Conservation (phyloP, 768 basidiomycete genomes). For the Lanmaoa rubissima region DNA sequence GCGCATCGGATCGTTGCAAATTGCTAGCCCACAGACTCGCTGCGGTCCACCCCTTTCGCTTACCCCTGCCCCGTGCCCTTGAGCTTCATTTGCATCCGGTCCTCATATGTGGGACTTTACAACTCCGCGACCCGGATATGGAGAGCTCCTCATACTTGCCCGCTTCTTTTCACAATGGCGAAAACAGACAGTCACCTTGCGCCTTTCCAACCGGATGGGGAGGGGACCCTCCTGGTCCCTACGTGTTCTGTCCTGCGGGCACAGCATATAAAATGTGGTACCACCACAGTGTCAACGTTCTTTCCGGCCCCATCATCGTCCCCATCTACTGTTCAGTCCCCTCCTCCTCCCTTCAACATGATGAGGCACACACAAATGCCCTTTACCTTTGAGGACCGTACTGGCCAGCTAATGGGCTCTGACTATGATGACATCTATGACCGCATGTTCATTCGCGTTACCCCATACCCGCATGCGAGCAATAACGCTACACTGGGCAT, state of each 20-base stretch:
- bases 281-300: slow-evolving; percentile 1
- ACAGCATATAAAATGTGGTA: slow-evolving; percentile 21
- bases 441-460: slow-evolving; percentile 65
- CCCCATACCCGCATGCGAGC: slow-evolving; percentile 42
- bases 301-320: neutral
- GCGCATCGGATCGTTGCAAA: neutral
- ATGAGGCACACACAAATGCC: slow-evolving; percentile 39
- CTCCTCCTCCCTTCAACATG: slow-evolving; percentile 19
- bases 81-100: neutral
- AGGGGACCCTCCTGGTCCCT: slow-evolving; percentile 17
- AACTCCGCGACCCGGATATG: slow-evolving; percentile 33
- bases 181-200: slow-evolving; percentile 22
- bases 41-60: slow-evolving; percentile 2
- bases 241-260: slow-evolving; percentile 18
- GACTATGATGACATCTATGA: slow-evolving; percentile 83
- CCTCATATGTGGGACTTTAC: slow-evolving; percentile 11
- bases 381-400: slow-evolving; percentile 67
- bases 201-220: slow-evolving; percentile 24
- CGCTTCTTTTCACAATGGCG: slow-evolving; percentile 27
- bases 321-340: neutral
- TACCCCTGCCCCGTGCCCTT: slow-evolving; percentile 7
- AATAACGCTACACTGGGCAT: slow-evolving; percentile 46
- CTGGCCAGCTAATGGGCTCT: slow-evolving; percentile 49
- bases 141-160: slow-evolving; percentile 22
- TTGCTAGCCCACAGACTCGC: neutral